Percentiles rank a stretch among this genome's conserved stretches.
These are phyloP conservation scores for Acanthamoeba culbertsoni DNA, from an alignment of 208 protist species.

Conservation along the genomic window DNA sequence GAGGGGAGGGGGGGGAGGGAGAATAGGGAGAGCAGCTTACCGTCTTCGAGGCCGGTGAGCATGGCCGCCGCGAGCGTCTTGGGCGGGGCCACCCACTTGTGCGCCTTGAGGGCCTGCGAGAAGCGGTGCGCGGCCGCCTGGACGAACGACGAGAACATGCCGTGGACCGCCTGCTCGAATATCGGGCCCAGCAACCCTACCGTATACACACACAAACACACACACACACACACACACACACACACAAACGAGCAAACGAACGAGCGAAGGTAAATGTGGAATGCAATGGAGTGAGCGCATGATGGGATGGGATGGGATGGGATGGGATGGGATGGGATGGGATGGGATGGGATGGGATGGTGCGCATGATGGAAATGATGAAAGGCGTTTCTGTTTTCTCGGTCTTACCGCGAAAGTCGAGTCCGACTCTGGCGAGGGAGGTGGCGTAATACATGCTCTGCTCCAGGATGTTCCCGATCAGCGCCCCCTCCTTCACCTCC, in stretches of 20 bases:
- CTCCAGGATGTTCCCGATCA: slow-evolving; percentile 14
- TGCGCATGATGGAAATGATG: no score
- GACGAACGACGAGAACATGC: not conserved
- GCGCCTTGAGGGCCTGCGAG: not conserved
- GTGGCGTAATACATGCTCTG: slow-evolving; percentile 72
- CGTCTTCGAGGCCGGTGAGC: not conserved
- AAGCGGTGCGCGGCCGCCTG: not conserved
- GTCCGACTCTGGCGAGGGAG: slow-evolving; percentile 63
- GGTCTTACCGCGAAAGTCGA: slow-evolving; percentile 63
- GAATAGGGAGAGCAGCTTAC: not conserved
- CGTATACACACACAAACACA: not conserved
- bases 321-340: no score
- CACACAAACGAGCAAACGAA: not conserved
- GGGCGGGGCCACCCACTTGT: not conserved
- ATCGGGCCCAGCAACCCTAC: slow-evolving; percentile 2
- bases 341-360: no score
- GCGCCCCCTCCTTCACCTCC: not conserved
- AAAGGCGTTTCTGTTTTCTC: not conserved
- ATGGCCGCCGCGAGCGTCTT: not conserved
- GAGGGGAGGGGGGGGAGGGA: not conserved
- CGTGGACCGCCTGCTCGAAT: slow-evolving; percentile 35
- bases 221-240: not conserved
- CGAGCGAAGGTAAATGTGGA: not conserved
- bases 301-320: no score
- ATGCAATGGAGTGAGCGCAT: not conserved